phyloP scores from a whole-genome alignment of 108 stramenopile species.

The Cyclostephanos tholiformis region DNA sequence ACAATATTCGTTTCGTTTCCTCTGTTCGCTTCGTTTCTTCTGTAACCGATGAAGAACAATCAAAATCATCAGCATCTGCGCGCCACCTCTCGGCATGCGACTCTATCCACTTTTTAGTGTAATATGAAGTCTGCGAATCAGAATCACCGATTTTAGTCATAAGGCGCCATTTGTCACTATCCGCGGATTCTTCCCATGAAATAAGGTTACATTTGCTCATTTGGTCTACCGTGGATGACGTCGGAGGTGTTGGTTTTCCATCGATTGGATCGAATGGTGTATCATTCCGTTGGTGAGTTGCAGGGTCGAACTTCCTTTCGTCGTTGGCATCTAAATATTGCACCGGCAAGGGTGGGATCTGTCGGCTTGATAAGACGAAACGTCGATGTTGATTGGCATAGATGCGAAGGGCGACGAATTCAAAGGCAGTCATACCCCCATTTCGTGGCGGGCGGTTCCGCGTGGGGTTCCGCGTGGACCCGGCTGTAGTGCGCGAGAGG shows the following conservation, averaged over 20 bases:
- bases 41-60: constrained; percentile 9
- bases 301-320: constrained; percentile 59
- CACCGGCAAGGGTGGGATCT: constrained; percentile 6
- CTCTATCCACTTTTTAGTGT: constrained; percentile 49
- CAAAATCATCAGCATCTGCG: constrained; percentile 36
- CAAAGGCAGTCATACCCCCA: background rate
- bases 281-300: constrained; percentile 72
- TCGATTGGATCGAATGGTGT: constrained; percentile 54
- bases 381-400: background rate
- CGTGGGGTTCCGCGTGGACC: background rate
- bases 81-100: constrained; percentile 33
- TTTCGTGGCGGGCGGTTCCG: background rate
- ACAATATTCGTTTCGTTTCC: constrained; percentile 52
- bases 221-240: background rate
- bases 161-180: constrained; percentile 29
- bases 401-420: background rate
- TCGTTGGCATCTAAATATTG: constrained; percentile 38
- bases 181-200: background rate
- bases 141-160: constrained; percentile 49
- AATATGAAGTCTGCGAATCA: constrained; percentile 26
- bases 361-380: background rate
- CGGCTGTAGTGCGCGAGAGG: background rate
- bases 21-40: background rate
- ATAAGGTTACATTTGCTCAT: constrained; percentile 11
- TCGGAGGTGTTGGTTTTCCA: constrained; percentile 57